Evolutionary conservation across 2,329 filamentous ascomycete species (phyloP), one percentile per base, ranked within the genome.

Genomic region (Fusarium hainanense): DNA sequence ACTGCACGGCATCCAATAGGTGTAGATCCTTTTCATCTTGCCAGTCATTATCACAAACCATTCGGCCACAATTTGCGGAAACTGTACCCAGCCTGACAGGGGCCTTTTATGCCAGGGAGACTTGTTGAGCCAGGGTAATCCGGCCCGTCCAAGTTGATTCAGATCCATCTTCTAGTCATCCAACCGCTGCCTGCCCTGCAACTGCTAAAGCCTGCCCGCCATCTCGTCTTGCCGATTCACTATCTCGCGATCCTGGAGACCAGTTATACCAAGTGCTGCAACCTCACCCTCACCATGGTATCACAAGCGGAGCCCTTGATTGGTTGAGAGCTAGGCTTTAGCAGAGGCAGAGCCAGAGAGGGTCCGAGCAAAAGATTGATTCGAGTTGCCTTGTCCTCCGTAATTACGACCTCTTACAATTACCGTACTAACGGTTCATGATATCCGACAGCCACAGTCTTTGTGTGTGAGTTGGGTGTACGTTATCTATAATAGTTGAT

Each of bases 61-160:
- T 56, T 58, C 50, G 51, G 57, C 55, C 56, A 58, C 68, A 47
- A 70, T 64, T 70, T 70, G 67, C 68, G 63, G 67, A 68, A 70
- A 49, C 54, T 16, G 50, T 57, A 63, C 66, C 67, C 67, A 60
- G 56, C 58, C 47, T 43, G 41, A 70, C 63, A 66, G 49, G 67
- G 68, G 58, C 68, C 51, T 25, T 20, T 34, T 20, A 51, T 55
- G 41, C 43, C 50, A 70, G 58, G 63, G 58, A 49, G 46, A 54
- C 55, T 54, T 43, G 43, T 59, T 58, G 37, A 54, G 63, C 66
- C 63, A 58, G 67, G 71, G 68, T 60, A 13, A 49, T 68, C 66
- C 51, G 63, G 65, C 54, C 66, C 63, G 67, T 73, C 58, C 57
- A 72, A 58, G 69, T 63, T 69, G 71, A 73, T 73, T 73, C 58